phyloP scores from a whole-genome alignment of 768 basidiomycete genomes.

The Termitomyces eurrhizus region DNA sequence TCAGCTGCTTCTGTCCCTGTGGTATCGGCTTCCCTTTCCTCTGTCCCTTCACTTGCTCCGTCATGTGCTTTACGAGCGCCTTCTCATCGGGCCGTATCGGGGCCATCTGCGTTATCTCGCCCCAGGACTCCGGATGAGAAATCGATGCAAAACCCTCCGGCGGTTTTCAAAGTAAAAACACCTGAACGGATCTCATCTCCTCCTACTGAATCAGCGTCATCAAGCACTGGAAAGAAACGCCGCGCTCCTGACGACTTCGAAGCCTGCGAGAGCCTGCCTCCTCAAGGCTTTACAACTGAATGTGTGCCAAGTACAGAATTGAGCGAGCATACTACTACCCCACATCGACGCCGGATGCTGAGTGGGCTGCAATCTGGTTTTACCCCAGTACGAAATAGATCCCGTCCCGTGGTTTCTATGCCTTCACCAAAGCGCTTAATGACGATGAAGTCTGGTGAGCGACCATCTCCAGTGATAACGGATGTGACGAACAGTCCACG shows the following conservation, averaged over 20 bases:
- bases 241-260: conserved; percentile 78
- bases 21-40: conserved; percentile 1
- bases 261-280: conserved; percentile 47
- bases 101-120: conserved; percentile 36
- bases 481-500: conserved; percentile 72
- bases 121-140: conserved; percentile 54
- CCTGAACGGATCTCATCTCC: conserved; percentile 36
- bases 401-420: conserved; percentile 35
- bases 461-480: conserved; percentile 35
- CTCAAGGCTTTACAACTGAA: conserved; percentile 62
- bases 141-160: conserved; percentile 28
- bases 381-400: conserved; percentile 61
- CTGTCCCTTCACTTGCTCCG: conserved; percentile 11
- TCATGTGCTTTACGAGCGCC: conserved; percentile 19
- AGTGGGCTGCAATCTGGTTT: conserved; percentile 63
- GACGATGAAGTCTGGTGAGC: conserved; percentile 19
- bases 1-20: conserved; percentile 13
- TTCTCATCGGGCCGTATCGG: conserved; percentile 37
- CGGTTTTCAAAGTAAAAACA: conserved; percentile 50
- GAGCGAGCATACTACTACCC: conserved; percentile 40
- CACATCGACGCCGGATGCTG: conserved; percentile 57
- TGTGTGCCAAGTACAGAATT: conserved; percentile 38
- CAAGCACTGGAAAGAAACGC: conserved; percentile 63
- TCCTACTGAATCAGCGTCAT: conserved; percentile 23
- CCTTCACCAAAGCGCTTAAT: conserved; percentile 49